Percentiles rank a stretch among this genome's conserved stretches.
Conservation (phyloP, 345 rosid species). For the Anacardium occidentale region DNA sequence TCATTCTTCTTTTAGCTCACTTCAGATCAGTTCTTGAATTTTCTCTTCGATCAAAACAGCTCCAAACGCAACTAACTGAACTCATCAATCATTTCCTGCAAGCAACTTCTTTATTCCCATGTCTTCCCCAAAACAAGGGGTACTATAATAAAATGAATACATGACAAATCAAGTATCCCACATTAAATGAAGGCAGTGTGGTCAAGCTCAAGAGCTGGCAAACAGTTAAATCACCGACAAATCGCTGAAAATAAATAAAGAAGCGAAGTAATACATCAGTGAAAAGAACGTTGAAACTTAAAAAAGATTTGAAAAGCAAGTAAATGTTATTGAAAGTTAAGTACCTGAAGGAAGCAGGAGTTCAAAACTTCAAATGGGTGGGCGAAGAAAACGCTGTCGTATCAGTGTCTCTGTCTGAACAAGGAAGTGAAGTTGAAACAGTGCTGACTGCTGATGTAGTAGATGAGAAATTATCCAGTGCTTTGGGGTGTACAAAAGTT, state of each 20-base stretch:
- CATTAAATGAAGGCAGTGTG: neutral
- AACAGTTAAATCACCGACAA: neutral
- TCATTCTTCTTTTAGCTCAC: conserved; percentile 6
- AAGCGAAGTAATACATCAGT: neutral
- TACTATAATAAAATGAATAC: no score
- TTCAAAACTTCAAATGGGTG: neutral
- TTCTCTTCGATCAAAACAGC: neutral
- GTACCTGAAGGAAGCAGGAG: neutral
- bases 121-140: neutral
- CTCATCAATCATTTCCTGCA: neutral
- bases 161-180: neutral
- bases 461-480: neutral
- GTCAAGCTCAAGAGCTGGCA: neutral
- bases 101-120: neutral
- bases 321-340: neutral
- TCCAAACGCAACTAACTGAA: neutral
- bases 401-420: neutral
- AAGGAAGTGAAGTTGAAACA: neutral
- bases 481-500: neutral
- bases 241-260: neutral
- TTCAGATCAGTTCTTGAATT: neutral
- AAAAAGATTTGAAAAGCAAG: neutral
- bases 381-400: no score
- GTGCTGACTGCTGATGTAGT: neutral
- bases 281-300: neutral